These are phyloP conservation scores for Tetradesmus lagerheimii DNA, from an alignment of 139 green algal species.

Conservation along the genomic window DNA sequence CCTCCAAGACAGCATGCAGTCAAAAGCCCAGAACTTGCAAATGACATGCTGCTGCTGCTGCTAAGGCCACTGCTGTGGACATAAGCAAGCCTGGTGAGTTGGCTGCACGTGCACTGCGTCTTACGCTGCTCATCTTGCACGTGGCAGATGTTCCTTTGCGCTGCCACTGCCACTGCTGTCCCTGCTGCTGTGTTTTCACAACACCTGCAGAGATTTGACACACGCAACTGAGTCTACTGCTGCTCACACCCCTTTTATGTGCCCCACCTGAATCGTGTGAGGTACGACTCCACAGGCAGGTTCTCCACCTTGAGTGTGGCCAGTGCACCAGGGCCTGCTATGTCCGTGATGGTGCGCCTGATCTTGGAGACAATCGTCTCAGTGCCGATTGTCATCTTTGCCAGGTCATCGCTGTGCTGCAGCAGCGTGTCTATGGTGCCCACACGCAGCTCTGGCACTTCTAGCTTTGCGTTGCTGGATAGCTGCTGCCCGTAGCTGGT, in stretches of 20 bases:
- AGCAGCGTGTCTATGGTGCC: constrained; percentile 97
- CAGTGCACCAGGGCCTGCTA: constrained; percentile 48
- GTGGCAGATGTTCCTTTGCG: too few species aligned
- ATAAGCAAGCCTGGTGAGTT: too few species aligned
- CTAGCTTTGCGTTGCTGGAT: constrained; percentile 78
- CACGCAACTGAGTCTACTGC: too few species aligned
- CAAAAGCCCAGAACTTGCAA: neutral
- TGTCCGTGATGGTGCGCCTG: constrained; percentile 76
- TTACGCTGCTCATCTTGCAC: too few species aligned
- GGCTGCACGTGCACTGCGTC: too few species aligned
- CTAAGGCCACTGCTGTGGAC: neutral
- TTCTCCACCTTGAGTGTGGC: constrained; percentile 56
- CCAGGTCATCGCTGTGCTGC: constrained; percentile 93
- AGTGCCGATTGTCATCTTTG: constrained; percentile 82
- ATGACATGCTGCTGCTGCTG: neutral
- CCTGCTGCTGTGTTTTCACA: neutral
- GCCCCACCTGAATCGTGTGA: constrained; percentile 39
- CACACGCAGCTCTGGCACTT: constrained; percentile 91
- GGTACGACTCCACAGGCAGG: constrained; percentile 47
- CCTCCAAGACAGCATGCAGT: too few species aligned
- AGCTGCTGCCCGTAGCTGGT: constrained; percentile 67
- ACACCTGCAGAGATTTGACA: too few species aligned
- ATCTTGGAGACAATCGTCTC: constrained; percentile 94
- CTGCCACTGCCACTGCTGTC: neutral
- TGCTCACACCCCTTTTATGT: too few species aligned